Base-by-base conservation (phyloP, 805 yeast species). In the Metschnikowia santaceciliae region DNA sequence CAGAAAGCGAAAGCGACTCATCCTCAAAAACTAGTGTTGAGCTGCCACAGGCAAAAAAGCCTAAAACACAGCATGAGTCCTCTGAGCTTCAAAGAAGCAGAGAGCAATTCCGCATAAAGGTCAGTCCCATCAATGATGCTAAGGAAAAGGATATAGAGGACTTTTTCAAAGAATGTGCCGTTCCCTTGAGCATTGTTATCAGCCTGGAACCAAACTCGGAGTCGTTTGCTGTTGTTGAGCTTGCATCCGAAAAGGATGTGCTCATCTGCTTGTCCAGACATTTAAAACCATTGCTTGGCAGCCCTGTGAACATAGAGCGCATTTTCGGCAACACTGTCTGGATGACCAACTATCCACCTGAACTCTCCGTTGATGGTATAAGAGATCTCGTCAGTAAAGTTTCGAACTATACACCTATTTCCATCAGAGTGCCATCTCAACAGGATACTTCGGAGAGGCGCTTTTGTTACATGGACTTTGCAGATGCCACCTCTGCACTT, bases 321-420 rank as follows among this genome's bases (percentile, higher is more conserved):
- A 65, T 80, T 2, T 60, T 67, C 19, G 70, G 77, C 13, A 70
- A 79, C 35, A 84, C 90, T 0, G 51, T 88, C 1, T 89, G 89
- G 85, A 82, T 84, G 2, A 79, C 91, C 0, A 88, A 88, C 59
- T 88, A 79, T 58, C 90, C 95, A 0, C 84, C 88, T 2, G 59
- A 68, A 0, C 77, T 63, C 51, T 71, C 74, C 0, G 69, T 70
- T 22, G 65, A 63, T 0, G 68, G 74, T 4, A 46, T 89, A 0
- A 57, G 59, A 14, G 54, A 59, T 0, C 19, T 78, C 10, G 83
- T 88, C 59, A 50, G 61, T 0, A 42, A 64, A 2, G 61, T 20
- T 4, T 42, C 49, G 2, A 53, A 49, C 1, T 59, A 38, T 82
- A 83, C 0, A 54, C 66, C 2, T 61, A 82, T 3, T 53, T 76